Conservation (phyloP, 176 grass and related monocot genomes). For the Musa troglodytarum region DNA sequence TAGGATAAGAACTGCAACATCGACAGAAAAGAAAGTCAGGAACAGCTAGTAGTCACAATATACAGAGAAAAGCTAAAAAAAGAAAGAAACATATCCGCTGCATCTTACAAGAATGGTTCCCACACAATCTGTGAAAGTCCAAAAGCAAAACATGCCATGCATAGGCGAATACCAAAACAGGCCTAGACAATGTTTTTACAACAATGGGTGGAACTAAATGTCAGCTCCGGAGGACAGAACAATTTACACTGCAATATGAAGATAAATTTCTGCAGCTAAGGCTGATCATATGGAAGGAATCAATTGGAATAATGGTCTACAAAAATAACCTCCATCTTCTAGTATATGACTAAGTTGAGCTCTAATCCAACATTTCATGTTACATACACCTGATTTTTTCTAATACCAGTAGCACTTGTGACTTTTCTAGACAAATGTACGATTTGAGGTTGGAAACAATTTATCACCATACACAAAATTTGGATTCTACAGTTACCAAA, state of each 20-base stretch:
- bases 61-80: neutral
- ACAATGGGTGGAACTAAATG: no score
- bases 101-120: neutral
- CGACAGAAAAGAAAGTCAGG: neutral
- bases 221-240: no score
- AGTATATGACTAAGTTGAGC: neutral
- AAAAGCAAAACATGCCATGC: neutral
- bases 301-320: neutral
- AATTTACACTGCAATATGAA: neutral
- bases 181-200: neutral
- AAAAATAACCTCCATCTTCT: neutral
- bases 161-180: neutral
- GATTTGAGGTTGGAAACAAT: constrained; percentile 8
- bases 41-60: neutral
- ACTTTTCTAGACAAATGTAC: neutral
- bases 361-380: neutral
- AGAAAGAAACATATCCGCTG: no score
- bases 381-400: neutral
- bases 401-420: neutral
- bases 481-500: constrained; percentile 51
- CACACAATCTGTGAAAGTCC: neutral
- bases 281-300: neutral
- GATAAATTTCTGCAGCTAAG: neutral
- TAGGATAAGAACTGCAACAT: neutral
- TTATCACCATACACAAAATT: constrained; percentile 25